A percentile compares a stretch with the other conserved stretches of the same genome.
phyloP scores from a whole-genome alignment of 192 early-diverging fungal genomes.

The Coemansia javaensis region DNA sequence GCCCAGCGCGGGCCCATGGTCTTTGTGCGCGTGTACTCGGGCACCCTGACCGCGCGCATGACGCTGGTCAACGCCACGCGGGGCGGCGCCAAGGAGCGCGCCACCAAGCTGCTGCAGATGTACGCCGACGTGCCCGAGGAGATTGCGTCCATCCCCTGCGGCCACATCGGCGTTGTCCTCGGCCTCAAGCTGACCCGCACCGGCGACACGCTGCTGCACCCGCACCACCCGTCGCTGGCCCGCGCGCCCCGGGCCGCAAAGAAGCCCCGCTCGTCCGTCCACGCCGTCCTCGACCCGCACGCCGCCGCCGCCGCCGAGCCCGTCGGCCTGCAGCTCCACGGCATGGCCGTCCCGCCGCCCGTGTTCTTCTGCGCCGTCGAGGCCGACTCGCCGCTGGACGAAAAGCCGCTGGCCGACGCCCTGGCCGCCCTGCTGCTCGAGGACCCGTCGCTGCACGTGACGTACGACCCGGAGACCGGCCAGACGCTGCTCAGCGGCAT shows the following conservation, averaged over 20 bases:
- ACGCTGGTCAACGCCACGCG: constrained; percentile 66
- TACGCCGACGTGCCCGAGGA: constrained; percentile 89
- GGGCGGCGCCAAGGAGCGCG: constrained; percentile 66
- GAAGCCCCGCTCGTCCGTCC: background rate
- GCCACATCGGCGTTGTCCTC: constrained; percentile 82
- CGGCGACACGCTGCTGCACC: constrained; percentile 74
- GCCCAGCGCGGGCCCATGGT: constrained; percentile 81
- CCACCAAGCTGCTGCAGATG: constrained; percentile 80
- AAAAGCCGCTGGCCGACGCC: constrained; percentile 65
- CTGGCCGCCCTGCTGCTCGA: constrained; percentile 72
- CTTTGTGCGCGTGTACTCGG: constrained; percentile 87
- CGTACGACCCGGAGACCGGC: constrained; percentile 75
- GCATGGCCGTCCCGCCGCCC: constrained; percentile 77
- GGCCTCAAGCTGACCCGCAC: constrained; percentile 81
- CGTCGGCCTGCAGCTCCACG: constrained; percentile 56
- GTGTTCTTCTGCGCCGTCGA: constrained; percentile 80
- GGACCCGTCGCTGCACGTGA: constrained; percentile 78
- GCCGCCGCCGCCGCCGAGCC: background rate
- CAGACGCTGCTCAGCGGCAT: constrained; percentile 86
- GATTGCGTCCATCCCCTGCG: constrained; percentile 61
- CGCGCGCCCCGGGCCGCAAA: background rate
- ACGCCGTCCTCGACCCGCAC: constrained; percentile 17
- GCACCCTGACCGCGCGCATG: constrained; percentile 61
- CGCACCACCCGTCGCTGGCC: constrained; percentile 45
- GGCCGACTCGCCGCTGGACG: constrained; percentile 71